These are phyloP conservation scores for Acacia confusa DNA, from an alignment of 306 rosid species.

Conservation along the genomic window DNA sequence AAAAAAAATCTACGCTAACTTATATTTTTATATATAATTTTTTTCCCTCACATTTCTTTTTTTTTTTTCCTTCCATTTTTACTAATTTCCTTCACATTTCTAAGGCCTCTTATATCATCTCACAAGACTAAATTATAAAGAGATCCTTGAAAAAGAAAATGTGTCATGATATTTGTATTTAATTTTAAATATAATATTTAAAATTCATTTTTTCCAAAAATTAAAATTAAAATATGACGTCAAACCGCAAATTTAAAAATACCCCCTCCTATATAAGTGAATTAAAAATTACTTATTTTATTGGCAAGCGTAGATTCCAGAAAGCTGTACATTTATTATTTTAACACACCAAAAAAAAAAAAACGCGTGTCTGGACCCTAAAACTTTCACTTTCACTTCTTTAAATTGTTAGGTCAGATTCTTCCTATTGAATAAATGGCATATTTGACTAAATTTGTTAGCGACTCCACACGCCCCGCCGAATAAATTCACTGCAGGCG, in stretches of 20 bases:
- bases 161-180: not conserved
- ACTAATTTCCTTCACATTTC: not conserved
- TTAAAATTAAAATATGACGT: not conserved
- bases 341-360: too few relatives aligned
- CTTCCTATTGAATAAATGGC: not conserved
- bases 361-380: too few relatives aligned
- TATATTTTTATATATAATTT: too few relatives aligned
- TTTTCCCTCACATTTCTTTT: too few relatives aligned
- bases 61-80: too few relatives aligned
- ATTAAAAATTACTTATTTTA: too few relatives aligned
- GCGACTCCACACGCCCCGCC: not conserved
- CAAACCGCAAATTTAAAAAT: not conserved
- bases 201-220: not conserved
- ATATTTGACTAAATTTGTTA: not conserved
- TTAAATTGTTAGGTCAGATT: too few relatives aligned
- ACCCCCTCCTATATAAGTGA: too few relatives aligned
- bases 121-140: not conserved
- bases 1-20: not conserved
- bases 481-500: not conserved
- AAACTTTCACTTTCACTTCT: too few relatives aligned
- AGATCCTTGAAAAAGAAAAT: not conserved
- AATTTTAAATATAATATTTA: not conserved
- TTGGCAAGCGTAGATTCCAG: not conserved
- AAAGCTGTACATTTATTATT: too few relatives aligned
- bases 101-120: not conserved